Conservation (phyloP, 208 protist genomes). For the Lotmaria passim region DNA sequence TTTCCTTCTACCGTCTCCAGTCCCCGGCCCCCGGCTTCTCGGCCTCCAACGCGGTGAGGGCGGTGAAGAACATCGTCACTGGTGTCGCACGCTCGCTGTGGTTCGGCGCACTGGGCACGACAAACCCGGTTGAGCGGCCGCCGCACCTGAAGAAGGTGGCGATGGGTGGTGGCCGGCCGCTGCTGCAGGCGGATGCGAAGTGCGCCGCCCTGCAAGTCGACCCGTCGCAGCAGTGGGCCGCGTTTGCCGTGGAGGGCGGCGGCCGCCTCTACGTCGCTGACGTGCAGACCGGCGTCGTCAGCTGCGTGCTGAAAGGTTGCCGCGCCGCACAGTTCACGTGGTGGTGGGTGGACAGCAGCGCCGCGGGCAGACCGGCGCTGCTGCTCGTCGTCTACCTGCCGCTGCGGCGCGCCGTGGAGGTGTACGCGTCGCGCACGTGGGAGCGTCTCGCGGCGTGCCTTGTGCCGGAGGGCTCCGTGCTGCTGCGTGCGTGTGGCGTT, state of each 20-base stretch:
- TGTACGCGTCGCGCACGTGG: constrained; percentile 66
- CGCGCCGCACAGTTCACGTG: constrained; percentile 76
- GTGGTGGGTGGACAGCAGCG: constrained; percentile 40
- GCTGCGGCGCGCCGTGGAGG: constrained; percentile 70
- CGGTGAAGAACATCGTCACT: constrained; percentile 50
- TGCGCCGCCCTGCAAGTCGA: constrained; percentile 65
- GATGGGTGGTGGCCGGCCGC: constrained; percentile 25
- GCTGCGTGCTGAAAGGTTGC: constrained; percentile 71
- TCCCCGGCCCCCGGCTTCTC: constrained; percentile 41
- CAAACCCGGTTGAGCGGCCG: constrained; percentile 5
- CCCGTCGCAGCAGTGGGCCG: constrained; percentile 70
- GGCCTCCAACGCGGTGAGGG: constrained; percentile 49
- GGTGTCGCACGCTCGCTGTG: constrained; percentile 52
- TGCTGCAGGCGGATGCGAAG: constrained; percentile 65
- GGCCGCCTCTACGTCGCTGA: constrained; percentile 81
- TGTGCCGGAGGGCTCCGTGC: constrained; percentile 52
- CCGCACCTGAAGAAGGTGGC: constrained; percentile 41
- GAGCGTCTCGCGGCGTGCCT: constrained; percentile 63
- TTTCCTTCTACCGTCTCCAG: constrained; percentile 63
- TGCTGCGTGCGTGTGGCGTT: constrained; percentile 45
- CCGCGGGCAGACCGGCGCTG: constrained; percentile 40
- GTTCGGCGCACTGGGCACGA: constrained; percentile 30
- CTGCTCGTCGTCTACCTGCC: constrained; percentile 74
- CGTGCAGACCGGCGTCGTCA: constrained; percentile 50
- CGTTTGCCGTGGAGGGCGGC: constrained; percentile 49